Evolutionary conservation across 2,329 filamentous ascomycete species (phyloP).

Genomic region (Cladobotryum protrusum): DNA sequence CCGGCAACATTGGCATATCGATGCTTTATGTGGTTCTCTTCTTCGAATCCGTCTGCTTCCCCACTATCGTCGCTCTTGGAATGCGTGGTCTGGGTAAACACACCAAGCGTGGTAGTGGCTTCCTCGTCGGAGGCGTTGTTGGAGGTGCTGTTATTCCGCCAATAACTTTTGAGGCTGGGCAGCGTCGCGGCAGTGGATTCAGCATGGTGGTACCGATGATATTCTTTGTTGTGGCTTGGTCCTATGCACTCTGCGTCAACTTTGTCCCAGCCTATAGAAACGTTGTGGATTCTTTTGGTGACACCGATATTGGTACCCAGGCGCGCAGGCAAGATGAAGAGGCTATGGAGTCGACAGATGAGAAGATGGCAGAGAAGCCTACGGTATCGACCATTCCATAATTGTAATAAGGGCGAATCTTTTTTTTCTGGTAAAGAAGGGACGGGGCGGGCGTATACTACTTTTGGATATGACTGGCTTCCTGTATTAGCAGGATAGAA

Average conservation of each 20-base stretch:
- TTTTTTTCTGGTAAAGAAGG: background rate
- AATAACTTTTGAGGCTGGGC: slow-evolving; percentile 61
- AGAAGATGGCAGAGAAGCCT: slow-evolving; percentile 9
- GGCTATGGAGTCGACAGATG: slow-evolving; percentile 13
- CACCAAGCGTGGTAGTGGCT: slow-evolving; percentile 69
- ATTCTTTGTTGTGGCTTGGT: slow-evolving; percentile 52
- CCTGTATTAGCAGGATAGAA: background rate
- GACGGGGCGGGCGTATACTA: background rate
- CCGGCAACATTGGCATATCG: slow-evolving; percentile 42
- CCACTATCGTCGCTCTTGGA: slow-evolving; percentile 71
- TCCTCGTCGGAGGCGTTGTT: slow-evolving; percentile 60
- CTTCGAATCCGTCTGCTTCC: slow-evolving; percentile 77
- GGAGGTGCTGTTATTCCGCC: slow-evolving; percentile 71
- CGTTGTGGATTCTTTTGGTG: slow-evolving; percentile 53
- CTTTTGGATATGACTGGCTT: background rate
- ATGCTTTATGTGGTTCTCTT: slow-evolving; percentile 68
- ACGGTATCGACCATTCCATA: slow-evolving; percentile 4
- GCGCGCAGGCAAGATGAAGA: slow-evolving; percentile 24
- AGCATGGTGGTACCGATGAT: slow-evolving; percentile 61
- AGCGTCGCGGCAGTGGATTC: slow-evolving; percentile 51
- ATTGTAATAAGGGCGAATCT: background rate
- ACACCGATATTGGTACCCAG: slow-evolving; percentile 37
- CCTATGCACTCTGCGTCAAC: slow-evolving; percentile 57
- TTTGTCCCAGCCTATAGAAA: slow-evolving; percentile 58
- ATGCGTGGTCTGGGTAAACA: slow-evolving; percentile 70